A percentile compares a stretch with the other conserved stretches of the same genome.
phyloP scores from a whole-genome alignment of 1,284 basidiomycete species.

The Malassezia nana region DNA sequence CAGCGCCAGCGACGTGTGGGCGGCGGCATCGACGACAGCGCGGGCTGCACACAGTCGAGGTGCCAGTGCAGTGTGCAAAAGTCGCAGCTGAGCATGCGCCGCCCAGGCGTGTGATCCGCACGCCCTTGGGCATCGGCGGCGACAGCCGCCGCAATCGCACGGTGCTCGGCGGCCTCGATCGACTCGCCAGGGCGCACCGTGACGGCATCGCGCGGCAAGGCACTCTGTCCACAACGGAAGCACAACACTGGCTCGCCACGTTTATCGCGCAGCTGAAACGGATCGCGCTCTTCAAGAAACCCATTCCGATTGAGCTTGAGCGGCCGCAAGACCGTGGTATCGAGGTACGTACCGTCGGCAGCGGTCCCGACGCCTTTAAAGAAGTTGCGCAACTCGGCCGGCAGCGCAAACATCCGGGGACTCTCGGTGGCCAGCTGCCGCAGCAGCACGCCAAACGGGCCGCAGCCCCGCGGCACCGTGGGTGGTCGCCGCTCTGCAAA shows the following conservation, averaged over 20 bases:
- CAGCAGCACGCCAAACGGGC: conserved; percentile 55
- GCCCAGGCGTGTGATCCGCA: conserved; percentile 26
- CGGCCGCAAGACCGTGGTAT: conserved; percentile 55
- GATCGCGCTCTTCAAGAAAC: conserved; percentile 80
- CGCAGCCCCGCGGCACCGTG: conserved; percentile 27
- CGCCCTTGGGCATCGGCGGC: not conserved
- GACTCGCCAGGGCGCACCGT: conserved; percentile 1
- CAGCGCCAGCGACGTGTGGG: conserved; percentile 96
- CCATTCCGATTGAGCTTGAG: conserved; percentile 57
- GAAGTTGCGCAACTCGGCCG: conserved; percentile 72
- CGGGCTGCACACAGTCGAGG: conserved; percentile 87
- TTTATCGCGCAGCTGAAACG: conserved; percentile 72
- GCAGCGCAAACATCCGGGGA: conserved; percentile 76
- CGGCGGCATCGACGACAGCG: conserved; percentile 72
- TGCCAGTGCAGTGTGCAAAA: conserved; percentile 94
- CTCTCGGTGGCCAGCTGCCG: conserved; percentile 58
- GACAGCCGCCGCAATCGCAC: not conserved
- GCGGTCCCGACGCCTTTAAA: conserved; percentile 60
- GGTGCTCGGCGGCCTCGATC: conserved; percentile 6
- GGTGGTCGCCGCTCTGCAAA: conserved; percentile 36
- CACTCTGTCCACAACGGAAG: conserved; percentile 74
- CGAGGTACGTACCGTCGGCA: conserved; percentile 52
- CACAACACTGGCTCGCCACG: conserved; percentile 73
- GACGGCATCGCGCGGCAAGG: conserved; percentile 52
- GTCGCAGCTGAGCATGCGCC: conserved; percentile 78